These are phyloP conservation scores for Pichia heedii DNA, from an alignment of 805 yeast genomes.

Conservation along the genomic window DNA sequence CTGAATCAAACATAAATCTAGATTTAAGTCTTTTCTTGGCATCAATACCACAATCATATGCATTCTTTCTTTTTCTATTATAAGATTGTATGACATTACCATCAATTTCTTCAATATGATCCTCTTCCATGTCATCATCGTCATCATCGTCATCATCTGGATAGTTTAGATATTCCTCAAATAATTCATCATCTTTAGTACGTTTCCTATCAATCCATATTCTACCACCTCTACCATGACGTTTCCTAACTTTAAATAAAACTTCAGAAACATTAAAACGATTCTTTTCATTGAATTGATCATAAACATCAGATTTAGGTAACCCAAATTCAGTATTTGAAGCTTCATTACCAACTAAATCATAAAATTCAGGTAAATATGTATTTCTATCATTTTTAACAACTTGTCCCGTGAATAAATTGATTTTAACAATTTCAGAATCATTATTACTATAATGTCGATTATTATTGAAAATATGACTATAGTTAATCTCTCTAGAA, in stretches of 20 bases:
- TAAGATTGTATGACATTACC: not conserved
- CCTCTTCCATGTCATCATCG: not conserved
- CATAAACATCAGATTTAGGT: slow-evolving; percentile 12
- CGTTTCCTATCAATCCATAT: slow-evolving; percentile 67
- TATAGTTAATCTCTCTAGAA: slow-evolving; percentile 43
- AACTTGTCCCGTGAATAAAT: slow-evolving; percentile 43
- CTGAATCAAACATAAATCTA: slow-evolving; percentile 42
- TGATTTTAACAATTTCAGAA: slow-evolving; percentile 26
- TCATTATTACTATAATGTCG: slow-evolving; percentile 28
- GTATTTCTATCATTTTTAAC: slow-evolving; percentile 32
- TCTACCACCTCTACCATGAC: slow-evolving; percentile 65
- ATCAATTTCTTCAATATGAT: not conserved
- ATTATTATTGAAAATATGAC: slow-evolving; percentile 36
- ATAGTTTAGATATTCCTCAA: slow-evolving; percentile 34
- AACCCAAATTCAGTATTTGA: slow-evolving; percentile 17
- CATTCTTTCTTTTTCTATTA: slow-evolving; percentile 19
- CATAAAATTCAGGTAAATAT: slow-evolving; percentile 36
- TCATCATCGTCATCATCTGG: slow-evolving; percentile 23
- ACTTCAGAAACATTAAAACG: slow-evolving; percentile 35
- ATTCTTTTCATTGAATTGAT: slow-evolving; percentile 11
- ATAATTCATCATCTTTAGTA: slow-evolving; percentile 21
- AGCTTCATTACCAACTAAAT: slow-evolving; percentile 23
- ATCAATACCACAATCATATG: slow-evolving; percentile 28
- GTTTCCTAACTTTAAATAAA: slow-evolving; percentile 56
- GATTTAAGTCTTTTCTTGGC: slow-evolving; percentile 36